phyloP scores from a whole-genome alignment of 1,284 basidiomycete genomes.

The Peniophora sp. region DNA sequence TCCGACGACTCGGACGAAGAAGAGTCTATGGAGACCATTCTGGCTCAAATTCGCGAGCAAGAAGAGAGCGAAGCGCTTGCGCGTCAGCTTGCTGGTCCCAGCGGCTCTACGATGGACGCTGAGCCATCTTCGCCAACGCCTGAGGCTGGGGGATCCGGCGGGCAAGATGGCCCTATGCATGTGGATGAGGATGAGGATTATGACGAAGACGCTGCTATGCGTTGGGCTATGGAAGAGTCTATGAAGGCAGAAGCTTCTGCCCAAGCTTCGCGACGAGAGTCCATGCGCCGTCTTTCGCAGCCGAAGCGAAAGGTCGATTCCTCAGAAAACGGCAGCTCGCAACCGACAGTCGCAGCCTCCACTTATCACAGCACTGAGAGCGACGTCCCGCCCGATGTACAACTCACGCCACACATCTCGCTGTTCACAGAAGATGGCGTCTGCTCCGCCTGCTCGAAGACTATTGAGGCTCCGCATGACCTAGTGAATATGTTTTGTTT shows the following conservation, averaged over 20 bases:
- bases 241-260: background rate
- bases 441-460: conserved; percentile 29
- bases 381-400: conserved; percentile 21
- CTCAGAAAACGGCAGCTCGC: background rate
- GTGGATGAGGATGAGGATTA: background rate
- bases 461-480: conserved; percentile 28
- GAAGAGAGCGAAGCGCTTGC: conserved; percentile 33
- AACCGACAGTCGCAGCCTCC: background rate
- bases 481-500: conserved; percentile 20
- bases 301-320: background rate
- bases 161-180: too few relatives aligned
- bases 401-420: conserved; percentile 12
- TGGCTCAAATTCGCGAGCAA: conserved; percentile 32
- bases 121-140: conserved; percentile 5
- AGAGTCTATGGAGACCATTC: conserved; percentile 29
- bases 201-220: background rate
- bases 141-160: background rate
- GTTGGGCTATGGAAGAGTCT: conserved; percentile 1
- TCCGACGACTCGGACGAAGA: conserved; percentile 18
- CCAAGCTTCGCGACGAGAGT: background rate
- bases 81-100: background rate
- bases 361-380: background rate
- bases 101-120: background rate
- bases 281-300: background rate
- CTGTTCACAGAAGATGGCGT: conserved; percentile 24